Base-by-base conservation (phyloP, 2,329 filamentous ascomycete species). In the Trichoderma koningiopsis region DNA sequence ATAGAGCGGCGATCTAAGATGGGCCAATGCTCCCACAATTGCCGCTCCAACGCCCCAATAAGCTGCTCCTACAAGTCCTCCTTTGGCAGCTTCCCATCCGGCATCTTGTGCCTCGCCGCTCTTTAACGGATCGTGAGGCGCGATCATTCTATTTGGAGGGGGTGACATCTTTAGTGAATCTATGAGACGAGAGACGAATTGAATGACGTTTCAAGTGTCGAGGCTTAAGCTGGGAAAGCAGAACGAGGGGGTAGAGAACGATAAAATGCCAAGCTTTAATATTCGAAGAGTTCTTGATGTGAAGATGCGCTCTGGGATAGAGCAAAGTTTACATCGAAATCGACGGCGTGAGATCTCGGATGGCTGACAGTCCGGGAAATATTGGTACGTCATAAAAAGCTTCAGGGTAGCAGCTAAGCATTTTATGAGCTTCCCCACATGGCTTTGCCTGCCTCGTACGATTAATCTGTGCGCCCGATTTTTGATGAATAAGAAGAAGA, bases 31-130 rank as follows among this genome's bases (percentile, higher is more conserved):
- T 24, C 86, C 89, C 8, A 92, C 81, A 29, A 90, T 77, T 0
- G 86, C 89, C 19, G 87, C 86, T 69, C 85, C 88, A n/a, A 86
- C 80, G 68, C 91, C 92, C 90, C 91, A 94, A 83, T 90, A 93
- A 22, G 87, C 79, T 47, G 90, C 90, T 22, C 92, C 92, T 57
- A 85, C 80, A 37, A 87, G 79, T 22, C 90, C 92, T 43, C 92
- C 92, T 71, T 85, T 85, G 3, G 85, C 85, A 43, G 91, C 92
- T 75, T 92, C 90, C 88, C 89, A 91, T 53, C 90, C 89, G 58
- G 92, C 92, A 68, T 86, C 83, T 72, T 87, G 86, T 61, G 90
- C 88, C 78, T 95, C 92, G 53, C 87, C 86, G 73, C 86, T 88
- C 63, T 86, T 86, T 75, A 91, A 81, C 71, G 83, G 85, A 73